These are phyloP conservation scores for Fusarium sp. DNA, from an alignment of 2,329 filamentous ascomycete genomes.

Conservation along the genomic window DNA sequence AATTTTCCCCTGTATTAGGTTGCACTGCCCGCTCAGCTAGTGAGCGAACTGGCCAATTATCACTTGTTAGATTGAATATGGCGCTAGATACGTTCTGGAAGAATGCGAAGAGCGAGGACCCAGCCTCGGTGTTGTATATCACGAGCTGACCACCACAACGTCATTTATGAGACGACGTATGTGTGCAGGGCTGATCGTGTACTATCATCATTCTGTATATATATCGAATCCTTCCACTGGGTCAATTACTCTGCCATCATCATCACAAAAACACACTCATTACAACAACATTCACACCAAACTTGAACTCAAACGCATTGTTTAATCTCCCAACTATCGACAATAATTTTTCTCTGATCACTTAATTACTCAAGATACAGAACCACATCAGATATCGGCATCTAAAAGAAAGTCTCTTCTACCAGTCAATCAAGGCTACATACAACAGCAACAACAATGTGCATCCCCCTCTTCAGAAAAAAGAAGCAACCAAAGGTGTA, in stretches of 20 bases:
- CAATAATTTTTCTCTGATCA: too few species aligned
- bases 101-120: background rate
- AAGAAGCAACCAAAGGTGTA: background rate
- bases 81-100: constrained; percentile 4
- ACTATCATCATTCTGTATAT: background rate
- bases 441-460: background rate
- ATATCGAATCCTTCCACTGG: background rate
- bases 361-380: too few species aligned
- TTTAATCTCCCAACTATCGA: too few species aligned
- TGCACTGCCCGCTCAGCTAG: background rate
- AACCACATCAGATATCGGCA: background rate
- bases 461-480: background rate
- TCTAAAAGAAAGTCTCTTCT: background rate
- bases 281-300: background rate
- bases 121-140: background rate
- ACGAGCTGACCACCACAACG: background rate
- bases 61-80: background rate
- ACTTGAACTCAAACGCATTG: background rate
- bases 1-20: background rate
- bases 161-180: background rate
- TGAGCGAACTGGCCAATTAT: background rate
- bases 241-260: background rate
- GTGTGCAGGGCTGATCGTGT: background rate
- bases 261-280: background rate
- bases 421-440: background rate